phyloP scores from a whole-genome alignment of 352 stramenopile genomes.

The Pythium coloratum region DNA sequence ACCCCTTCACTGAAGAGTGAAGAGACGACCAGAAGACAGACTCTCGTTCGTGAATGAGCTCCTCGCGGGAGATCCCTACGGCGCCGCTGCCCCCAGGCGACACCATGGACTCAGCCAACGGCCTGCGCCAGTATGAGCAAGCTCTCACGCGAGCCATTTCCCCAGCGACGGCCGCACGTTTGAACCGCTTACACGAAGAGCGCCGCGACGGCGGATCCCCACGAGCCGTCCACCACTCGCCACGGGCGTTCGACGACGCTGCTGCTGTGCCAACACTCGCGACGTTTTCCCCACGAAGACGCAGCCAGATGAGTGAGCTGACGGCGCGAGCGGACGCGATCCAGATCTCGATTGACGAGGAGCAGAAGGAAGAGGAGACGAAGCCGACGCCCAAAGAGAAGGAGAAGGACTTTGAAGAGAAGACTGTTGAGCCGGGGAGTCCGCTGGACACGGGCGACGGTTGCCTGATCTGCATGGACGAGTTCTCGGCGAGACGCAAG shows the following conservation, averaged over 20 bases:
- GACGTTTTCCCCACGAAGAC: slow-evolving; percentile 64
- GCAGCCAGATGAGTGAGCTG: slow-evolving; percentile 16
- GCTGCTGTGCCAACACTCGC: slow-evolving; percentile 32
- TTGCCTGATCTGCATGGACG: slow-evolving; percentile 89
- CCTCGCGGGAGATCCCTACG: slow-evolving; percentile 20
- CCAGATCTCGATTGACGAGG: slow-evolving; percentile 31
- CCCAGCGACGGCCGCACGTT: not conserved
- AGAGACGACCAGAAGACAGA: not conserved
- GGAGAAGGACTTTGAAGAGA: slow-evolving; percentile 17
- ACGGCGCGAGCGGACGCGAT: slow-evolving; percentile 17
- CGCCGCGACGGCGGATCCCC: slow-evolving; percentile 32
- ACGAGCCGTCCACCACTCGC: slow-evolving; percentile 63
- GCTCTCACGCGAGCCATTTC: slow-evolving; percentile 35
- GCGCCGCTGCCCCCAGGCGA: slow-evolving; percentile 22
- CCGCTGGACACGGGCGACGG: slow-evolving; percentile 38
- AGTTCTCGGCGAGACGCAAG: slow-evolving; percentile 83
- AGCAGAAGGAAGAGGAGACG: slow-evolving; percentile 36
- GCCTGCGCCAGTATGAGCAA: slow-evolving; percentile 55
- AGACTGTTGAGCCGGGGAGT: slow-evolving; percentile 18
- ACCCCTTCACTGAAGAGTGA: not conserved
- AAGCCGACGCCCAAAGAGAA: slow-evolving; percentile 16
- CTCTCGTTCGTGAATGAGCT: not conserved
- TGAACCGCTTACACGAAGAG: not conserved
- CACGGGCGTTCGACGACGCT: slow-evolving; percentile 44
- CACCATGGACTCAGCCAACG: slow-evolving; percentile 23